These are phyloP conservation scores for Carpinus fangiana DNA, from an alignment of 306 rosid species.

Conservation along the genomic window DNA sequence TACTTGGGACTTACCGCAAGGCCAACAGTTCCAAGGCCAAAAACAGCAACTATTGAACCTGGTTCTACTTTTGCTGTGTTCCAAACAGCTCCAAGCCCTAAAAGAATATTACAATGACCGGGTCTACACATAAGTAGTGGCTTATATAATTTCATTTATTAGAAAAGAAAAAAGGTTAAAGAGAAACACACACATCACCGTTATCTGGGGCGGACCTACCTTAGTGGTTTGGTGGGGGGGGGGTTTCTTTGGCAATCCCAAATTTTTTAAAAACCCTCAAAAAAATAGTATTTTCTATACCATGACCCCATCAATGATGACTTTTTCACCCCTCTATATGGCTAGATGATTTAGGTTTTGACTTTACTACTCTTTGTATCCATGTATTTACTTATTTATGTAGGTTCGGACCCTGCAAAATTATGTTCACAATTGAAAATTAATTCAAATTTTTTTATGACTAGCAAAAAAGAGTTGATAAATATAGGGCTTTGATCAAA, in stretches of 20 bases:
- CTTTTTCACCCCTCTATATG: too few species aligned
- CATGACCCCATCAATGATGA: too few species aligned
- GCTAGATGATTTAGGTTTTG: too few species aligned
- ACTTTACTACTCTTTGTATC: too few species aligned
- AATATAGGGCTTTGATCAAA: background rate
- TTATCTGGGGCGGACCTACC: background rate
- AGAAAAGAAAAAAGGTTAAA: background rate
- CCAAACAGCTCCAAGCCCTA: constrained; percentile 98
- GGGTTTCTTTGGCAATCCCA: too few species aligned
- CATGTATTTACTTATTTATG: too few species aligned
- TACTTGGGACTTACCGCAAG: constrained; percentile 69
- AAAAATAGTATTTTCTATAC: too few species aligned
- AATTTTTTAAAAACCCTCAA: too few species aligned
- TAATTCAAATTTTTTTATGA: background rate
- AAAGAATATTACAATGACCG: background rate
- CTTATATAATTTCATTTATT: background rate
- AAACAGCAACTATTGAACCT: constrained; percentile 83
- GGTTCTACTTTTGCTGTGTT: constrained; percentile 95
- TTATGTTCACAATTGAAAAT: background rate
- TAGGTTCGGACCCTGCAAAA: background rate
- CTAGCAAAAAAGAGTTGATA: background rate
- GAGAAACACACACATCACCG: background rate
- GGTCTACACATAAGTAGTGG: background rate
- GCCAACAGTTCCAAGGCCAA: constrained; percentile 95
- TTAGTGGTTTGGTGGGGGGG: too few species aligned